Evolutionary conservation across 2,329 filamentous ascomycete genomes (phyloP), one percentile per base, ranked within the genome.

Genomic region (Beauveria sp.): DNA sequence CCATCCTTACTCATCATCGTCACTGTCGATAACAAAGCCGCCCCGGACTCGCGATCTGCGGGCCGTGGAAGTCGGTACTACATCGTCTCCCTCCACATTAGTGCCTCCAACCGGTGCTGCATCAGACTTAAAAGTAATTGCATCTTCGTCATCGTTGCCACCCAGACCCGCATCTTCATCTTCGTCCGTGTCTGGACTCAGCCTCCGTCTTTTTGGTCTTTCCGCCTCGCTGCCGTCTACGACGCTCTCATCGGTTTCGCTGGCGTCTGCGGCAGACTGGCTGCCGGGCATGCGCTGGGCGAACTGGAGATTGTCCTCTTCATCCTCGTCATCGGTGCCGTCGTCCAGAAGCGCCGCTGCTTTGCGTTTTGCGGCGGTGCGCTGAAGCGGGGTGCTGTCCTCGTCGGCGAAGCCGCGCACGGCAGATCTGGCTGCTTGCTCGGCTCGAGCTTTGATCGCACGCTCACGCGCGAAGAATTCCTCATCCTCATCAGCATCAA

Each of bases 391-490:
- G 16, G 51, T 54, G 34, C 20, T 43, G 10, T 62, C 56, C 42
- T 64, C 53, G 55, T 63, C 61, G 45, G 16, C 65, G 30, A 58
- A 61, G 24, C 51, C 62, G 12, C 62, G 34, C 7, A 58, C 61
- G 2, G 67, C 67, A 5, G 67, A 68, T 24, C 64, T 69, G 1
- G 72, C 75, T 1, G 72, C 74, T 16, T 71, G 71, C 58, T 74
- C 76, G 22, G 78, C 76, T 53, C 81, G 81, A 65, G 84, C 80
- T 54, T 89, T 79, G 63, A 88, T 79, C 18, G 72, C 74, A 3
- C 71, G 71, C 74, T 97, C 93, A 18, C 84, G 81, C 2, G 82
- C 86, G 73, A 93, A 97, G 74, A 97, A 97, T 22, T 83, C 85
- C 24, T 78, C 73, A 55, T 81, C 79, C 61, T 85, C 83, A 52